A percentile compares a stretch with the other conserved stretches of the same genome.
Conservation (phyloP, 2,329 filamentous ascomycete genomes). For the Botrytis medusae region DNA sequence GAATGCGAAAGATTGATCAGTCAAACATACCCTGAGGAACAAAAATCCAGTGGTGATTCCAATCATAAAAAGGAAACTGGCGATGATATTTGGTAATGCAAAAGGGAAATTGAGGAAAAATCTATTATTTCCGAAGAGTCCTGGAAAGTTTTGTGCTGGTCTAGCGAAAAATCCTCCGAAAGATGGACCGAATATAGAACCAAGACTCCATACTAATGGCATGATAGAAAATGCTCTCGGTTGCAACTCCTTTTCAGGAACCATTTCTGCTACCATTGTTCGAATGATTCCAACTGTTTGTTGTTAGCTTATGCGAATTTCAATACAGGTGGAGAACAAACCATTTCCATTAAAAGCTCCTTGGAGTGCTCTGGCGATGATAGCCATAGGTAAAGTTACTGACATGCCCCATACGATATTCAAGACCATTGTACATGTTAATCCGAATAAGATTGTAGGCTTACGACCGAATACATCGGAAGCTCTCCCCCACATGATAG, state of each 20-base stretch:
- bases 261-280: constrained; percentile 91
- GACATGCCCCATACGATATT: constrained; percentile 85
- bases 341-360: constrained; percentile 85
- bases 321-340: constrained; percentile 35
- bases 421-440: constrained; percentile 76
- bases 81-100: constrained; percentile 77
- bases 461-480: constrained; percentile 83
- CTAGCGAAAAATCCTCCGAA: constrained; percentile 86
- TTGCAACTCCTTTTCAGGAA: constrained; percentile 81
- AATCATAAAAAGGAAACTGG: constrained; percentile 72
- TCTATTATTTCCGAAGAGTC: constrained; percentile 62
- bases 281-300: constrained; percentile 77
- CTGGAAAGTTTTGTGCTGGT: constrained; percentile 72
- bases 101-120: constrained; percentile 81
- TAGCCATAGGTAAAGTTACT: constrained; percentile 74
- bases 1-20: neutral
- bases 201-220: constrained; percentile 87
- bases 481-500: constrained; percentile 71
- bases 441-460: constrained; percentile 71
- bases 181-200: constrained; percentile 81
- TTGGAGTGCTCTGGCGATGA: constrained; percentile 72
- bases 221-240: constrained; percentile 89
- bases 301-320: constrained; percentile 28
- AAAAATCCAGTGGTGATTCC: constrained; percentile 72
- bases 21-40: constrained; percentile 64